Conservation (phyloP, 2,329 filamentous ascomycete species). For the Fusarium brevicatenulatum region DNA sequence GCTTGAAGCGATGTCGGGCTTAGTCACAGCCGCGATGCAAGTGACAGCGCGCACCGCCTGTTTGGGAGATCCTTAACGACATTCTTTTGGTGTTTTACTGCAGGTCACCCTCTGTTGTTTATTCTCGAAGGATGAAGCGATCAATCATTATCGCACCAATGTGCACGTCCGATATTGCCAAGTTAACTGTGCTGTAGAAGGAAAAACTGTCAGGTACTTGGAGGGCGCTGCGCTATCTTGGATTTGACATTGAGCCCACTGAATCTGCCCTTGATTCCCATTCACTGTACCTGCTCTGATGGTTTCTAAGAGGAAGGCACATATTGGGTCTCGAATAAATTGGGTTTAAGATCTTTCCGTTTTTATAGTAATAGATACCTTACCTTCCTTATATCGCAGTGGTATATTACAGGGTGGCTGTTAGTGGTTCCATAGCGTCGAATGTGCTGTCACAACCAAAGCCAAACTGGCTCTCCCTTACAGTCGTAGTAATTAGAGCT, state of each 20-base stretch:
- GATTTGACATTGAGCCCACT: too few species aligned
- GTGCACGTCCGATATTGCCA: not conserved
- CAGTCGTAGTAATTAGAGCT: not conserved
- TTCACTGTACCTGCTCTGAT: too few species aligned
- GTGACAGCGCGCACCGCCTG: not conserved
- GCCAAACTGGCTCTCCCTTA: too few species aligned
- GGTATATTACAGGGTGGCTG: not conserved
- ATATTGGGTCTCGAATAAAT: too few species aligned
- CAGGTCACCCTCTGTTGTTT: too few species aligned
- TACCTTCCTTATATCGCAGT: too few species aligned
- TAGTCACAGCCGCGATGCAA: slow-evolving; percentile 25
- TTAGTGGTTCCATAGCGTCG: too few species aligned
- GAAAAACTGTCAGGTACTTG: not conserved
- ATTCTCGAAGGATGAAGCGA: not conserved
- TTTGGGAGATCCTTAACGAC: not conserved
- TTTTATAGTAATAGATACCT: too few species aligned
- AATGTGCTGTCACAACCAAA: not conserved
- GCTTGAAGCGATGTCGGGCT: slow-evolving; percentile 20
- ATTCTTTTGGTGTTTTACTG: not conserved
- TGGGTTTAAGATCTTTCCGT: too few species aligned
- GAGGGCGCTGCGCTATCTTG: not conserved
- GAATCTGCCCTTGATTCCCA: too few species aligned
- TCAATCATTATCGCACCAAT: not conserved
- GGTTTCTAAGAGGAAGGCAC: not conserved
- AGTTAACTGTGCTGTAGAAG: not conserved